Evolutionary conservation across 2,329 filamentous ascomycete species (phyloP).

Genomic region (Exutisphaerella laricina): DNA sequence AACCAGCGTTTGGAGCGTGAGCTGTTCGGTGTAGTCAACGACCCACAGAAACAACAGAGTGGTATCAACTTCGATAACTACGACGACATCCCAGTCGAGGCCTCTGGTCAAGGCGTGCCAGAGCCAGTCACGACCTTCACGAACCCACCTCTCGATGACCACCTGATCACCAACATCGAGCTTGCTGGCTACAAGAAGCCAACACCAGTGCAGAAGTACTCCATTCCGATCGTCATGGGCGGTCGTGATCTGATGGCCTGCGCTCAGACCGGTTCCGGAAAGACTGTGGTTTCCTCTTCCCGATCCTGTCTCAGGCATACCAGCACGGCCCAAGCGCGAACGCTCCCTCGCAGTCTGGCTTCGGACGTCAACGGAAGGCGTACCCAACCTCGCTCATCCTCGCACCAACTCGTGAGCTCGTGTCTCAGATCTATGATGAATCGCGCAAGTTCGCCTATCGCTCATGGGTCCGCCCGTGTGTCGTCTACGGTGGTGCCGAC

Average conservation of each 20-base stretch:
- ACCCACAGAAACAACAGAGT: slow-evolving; percentile 90
- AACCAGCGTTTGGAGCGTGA: slow-evolving; percentile 92
- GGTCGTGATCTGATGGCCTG: slow-evolving; percentile 99
- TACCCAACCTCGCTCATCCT: slow-evolving; percentile 95
- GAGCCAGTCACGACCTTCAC: slow-evolving; percentile 87
- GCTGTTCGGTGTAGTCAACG: slow-evolving; percentile 85
- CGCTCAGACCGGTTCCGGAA: slow-evolving; percentile 98
- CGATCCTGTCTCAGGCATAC: slow-evolving; percentile 96
- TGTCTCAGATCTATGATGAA: slow-evolving; percentile 98
- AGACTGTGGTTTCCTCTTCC: slow-evolving; percentile 99
- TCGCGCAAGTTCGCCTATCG: slow-evolving; percentile 97
- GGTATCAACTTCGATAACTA: slow-evolving; percentile 99
- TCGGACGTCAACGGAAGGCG: slow-evolving; percentile 92
- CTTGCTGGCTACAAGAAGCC: slow-evolving; percentile 91
- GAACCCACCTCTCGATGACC: slow-evolving; percentile 92
- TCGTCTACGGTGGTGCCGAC: slow-evolving; percentile 98
- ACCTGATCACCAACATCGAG: slow-evolving; percentile 87
- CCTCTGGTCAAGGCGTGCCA: slow-evolving; percentile 86
- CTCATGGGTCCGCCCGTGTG: slow-evolving; percentile 96
- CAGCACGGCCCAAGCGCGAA: slow-evolving; percentile 72
- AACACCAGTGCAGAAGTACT: slow-evolving; percentile 98
- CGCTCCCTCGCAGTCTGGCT: slow-evolving; percentile 63
- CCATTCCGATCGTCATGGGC: slow-evolving; percentile 96
- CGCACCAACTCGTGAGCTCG: slow-evolving; percentile 94
- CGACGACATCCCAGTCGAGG: slow-evolving; percentile 97